Percentiles rank a stretch among this genome's conserved stretches.
Evolutionary conservation across 1,284 basidiomycete genomes (phyloP).

Genomic region (Psilocybe mexicana): DNA sequence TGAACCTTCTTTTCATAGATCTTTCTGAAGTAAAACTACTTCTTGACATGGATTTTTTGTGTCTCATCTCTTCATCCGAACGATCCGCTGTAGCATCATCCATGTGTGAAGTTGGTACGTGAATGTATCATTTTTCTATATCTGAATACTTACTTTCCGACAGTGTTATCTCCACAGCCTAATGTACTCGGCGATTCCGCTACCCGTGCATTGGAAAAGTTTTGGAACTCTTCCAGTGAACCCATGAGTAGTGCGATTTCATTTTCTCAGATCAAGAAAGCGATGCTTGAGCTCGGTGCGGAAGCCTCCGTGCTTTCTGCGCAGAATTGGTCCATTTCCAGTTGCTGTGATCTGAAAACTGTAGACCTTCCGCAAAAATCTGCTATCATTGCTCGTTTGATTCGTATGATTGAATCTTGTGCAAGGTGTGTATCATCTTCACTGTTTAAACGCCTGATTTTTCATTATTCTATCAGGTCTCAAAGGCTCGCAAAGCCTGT

Average conservation of each 20-base stretch:
- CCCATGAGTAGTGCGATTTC: conserved; percentile 20
- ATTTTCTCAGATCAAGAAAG: conserved; percentile 25
- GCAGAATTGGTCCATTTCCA: conserved; percentile 29
- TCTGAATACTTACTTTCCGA: conserved; percentile 10
- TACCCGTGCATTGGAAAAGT: conserved; percentile 21
- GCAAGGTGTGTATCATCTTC: conserved; percentile 37
- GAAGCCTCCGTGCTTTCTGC: conserved; percentile 24
- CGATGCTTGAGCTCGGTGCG: conserved; percentile 32
- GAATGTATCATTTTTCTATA: neutral
- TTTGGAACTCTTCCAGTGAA: conserved; percentile 18
- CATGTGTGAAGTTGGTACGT: conserved; percentile 44
- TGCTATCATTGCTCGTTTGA: conserved; percentile 39
- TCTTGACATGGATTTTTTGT: conserved; percentile 42
- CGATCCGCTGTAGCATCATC: conserved; percentile 34
- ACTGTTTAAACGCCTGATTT: conserved; percentile 7
- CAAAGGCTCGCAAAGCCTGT: conserved; percentile 38
- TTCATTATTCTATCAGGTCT: conserved; percentile 28
- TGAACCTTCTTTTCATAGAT: conserved; percentile 34
- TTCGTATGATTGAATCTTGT: conserved; percentile 45
- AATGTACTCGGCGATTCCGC: conserved; percentile 22
- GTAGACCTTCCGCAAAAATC: conserved; percentile 25
- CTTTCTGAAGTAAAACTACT: conserved; percentile 36
- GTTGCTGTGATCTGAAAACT: conserved; percentile 2
- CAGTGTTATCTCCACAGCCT: conserved; percentile 23
- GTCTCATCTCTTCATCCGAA: conserved; percentile 27